These are phyloP conservation scores for Penicillium capsulatum DNA, from an alignment of 2,329 filamentous ascomycete species.

Conservation along the genomic window DNA sequence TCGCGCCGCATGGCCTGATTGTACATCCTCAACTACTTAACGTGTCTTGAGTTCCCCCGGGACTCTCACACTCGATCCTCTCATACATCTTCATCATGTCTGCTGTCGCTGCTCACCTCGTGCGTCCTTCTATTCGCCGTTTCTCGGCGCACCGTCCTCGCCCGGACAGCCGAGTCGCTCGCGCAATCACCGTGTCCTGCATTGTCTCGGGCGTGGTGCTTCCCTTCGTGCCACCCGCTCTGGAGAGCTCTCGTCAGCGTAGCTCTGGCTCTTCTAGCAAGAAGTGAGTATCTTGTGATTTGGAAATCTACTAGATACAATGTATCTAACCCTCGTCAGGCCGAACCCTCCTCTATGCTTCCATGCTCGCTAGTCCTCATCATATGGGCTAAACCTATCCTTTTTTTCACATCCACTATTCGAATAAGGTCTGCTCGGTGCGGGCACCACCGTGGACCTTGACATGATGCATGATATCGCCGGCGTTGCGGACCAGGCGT, in stretches of 20 bases:
- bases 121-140: conserved; percentile 40
- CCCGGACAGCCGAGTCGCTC: conserved; percentile 38
- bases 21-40: conserved; percentile 6
- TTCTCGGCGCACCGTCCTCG: conserved; percentile 43
- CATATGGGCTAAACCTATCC: too few species aligned
- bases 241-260: conserved; percentile 44
- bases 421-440: conserved; percentile 6
- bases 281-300: conserved; percentile 29
- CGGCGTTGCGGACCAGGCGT: conserved; percentile 17
- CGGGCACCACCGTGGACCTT: conserved; percentile 11
- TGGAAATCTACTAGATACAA: neutral
- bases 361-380: conserved; percentile 33
- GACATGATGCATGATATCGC: conserved; percentile 14
- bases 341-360: conserved; percentile 42
- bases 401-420: neutral
- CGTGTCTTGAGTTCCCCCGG: neutral
- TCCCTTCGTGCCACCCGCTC: conserved; percentile 46
- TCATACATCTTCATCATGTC: conserved; percentile 14
- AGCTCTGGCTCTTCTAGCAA: conserved; percentile 37
- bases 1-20: conserved; percentile 19
- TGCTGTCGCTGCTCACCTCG: conserved; percentile 21
- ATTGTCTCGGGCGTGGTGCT: conserved; percentile 43
- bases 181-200: conserved; percentile 40
- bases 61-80: neutral
- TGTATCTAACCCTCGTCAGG: conserved; percentile 19